Conservation (phyloP, 257 asterid species). For the Scutellaria galericulata region DNA sequence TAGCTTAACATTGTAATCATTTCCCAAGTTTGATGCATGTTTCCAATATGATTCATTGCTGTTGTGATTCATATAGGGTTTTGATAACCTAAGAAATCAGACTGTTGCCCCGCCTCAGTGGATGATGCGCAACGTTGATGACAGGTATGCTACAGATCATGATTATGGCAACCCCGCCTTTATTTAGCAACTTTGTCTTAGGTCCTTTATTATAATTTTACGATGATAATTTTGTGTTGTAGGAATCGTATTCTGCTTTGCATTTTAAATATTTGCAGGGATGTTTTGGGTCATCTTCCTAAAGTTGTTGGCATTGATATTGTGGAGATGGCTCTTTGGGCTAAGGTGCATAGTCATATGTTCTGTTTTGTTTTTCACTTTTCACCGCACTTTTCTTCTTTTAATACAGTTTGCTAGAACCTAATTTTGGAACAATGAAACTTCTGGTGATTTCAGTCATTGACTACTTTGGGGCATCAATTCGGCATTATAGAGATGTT, state of each 20-base stretch:
- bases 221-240: conserved; percentile 21
- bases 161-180: conserved; percentile 7
- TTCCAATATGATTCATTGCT: conserved; percentile 29
- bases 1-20: conserved; percentile 8
- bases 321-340: conserved; percentile 99
- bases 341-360: conserved; percentile 65
- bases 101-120: conserved; percentile 98
- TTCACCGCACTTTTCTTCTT: not conserved
- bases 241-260: conserved; percentile 43
- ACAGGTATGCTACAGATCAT: conserved; percentile 59
- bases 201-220: conserved; percentile 27
- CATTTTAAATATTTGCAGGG: conserved; percentile 86
- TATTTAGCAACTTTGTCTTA: conserved; percentile 10
- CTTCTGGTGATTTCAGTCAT: not conserved
- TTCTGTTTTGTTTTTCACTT: conserved; percentile 28
- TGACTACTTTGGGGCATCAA: too few species aligned
- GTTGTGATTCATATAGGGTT: conserved; percentile 64
- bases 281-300: conserved; percentile 79
- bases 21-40: conserved; percentile 23
- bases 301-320: conserved; percentile 97
- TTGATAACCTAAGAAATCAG: conserved; percentile 93
- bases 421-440: conserved; percentile 1
- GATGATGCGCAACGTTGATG: conserved; percentile 98
- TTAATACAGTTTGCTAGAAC: not conserved
- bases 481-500: not conserved